These are phyloP conservation scores for Cutaneotrichosporon curvatum DNA, from an alignment of 1,284 basidiomycete species.

Conservation along the genomic window DNA sequence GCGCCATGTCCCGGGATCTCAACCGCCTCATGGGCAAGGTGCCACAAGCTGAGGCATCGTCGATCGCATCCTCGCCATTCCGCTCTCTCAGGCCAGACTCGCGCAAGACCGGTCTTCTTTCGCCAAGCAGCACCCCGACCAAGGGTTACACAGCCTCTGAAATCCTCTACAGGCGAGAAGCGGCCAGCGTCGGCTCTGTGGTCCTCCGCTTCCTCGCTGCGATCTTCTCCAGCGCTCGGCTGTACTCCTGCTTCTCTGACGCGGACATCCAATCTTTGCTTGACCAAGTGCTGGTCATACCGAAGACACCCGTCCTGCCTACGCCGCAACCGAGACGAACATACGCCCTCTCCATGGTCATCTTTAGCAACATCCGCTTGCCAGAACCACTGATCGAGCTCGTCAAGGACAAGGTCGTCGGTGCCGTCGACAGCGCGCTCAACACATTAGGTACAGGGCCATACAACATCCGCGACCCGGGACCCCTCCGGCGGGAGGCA, in stretches of 20 bases:
- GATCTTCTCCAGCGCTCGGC: constrained; percentile 23
- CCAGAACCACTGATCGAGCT: constrained; percentile 27
- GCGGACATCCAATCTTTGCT: constrained; percentile 39
- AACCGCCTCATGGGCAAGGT: constrained; percentile 35
- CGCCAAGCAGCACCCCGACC: not conserved
- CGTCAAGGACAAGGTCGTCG: constrained; percentile 34
- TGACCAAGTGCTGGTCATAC: constrained; percentile 37
- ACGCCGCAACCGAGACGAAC: constrained; percentile 45
- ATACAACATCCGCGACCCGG: constrained; percentile 8
- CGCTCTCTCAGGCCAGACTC: constrained; percentile 14
- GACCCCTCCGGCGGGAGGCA: constrained; percentile 30
- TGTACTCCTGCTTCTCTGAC: constrained; percentile 34
- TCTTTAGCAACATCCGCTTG: constrained; percentile 34
- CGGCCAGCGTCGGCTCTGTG: constrained; percentile 36
- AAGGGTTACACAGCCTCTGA: constrained; percentile 43
- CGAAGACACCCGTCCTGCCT: constrained; percentile 35
- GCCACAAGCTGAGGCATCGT: constrained; percentile 22
- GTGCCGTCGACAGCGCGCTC: constrained; percentile 29
- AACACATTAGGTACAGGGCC: constrained; percentile 19
- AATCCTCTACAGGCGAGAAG: constrained; percentile 42
- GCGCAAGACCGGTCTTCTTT: not conserved
- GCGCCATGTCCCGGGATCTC: constrained; percentile 39
- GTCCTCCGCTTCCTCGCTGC: constrained; percentile 33
- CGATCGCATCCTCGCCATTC: constrained; percentile 23
- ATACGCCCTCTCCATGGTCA: constrained; percentile 38